phyloP scores from a whole-genome alignment of 208 protist species.

The Wallacemonas sp. region DNA sequence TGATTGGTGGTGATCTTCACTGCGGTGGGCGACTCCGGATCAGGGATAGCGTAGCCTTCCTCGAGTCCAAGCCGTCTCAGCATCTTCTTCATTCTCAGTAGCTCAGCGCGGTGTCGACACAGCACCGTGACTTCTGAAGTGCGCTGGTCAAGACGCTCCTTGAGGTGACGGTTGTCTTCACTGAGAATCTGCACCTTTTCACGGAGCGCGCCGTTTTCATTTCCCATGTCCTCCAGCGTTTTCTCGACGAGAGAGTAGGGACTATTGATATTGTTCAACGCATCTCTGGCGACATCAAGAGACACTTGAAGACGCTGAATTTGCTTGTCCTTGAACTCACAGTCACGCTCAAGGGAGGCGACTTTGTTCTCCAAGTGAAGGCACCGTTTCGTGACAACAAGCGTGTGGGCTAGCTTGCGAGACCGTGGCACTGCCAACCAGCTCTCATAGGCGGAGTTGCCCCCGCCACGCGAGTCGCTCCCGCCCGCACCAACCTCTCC shows the following conservation, averaged over 20 bases:
- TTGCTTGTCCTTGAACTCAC: slow-evolving; percentile 71
- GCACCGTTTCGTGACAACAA: slow-evolving; percentile 86
- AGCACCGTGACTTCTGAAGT: slow-evolving; percentile 60
- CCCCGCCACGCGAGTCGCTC: too few species aligned
- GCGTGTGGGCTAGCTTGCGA: slow-evolving; percentile 71
- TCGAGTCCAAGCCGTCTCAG: slow-evolving; percentile 62
- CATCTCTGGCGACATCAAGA: slow-evolving; percentile 69
- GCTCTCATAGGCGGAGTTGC: slow-evolving; percentile 41
- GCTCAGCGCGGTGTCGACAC: slow-evolving; percentile 69
- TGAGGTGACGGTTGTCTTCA: slow-evolving; percentile 58
- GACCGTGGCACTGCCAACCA: slow-evolving; percentile 74
- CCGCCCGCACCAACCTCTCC: too few species aligned
- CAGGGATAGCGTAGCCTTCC: slow-evolving; percentile 34
- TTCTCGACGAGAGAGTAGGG: slow-evolving; percentile 82
- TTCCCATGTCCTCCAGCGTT: slow-evolving; percentile 54
- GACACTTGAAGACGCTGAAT: slow-evolving; percentile 71
- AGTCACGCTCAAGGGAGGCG: slow-evolving; percentile 54
- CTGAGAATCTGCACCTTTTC: slow-evolving; percentile 40
- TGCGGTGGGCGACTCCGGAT: not conserved
- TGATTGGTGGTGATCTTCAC: not conserved
- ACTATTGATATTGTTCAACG: slow-evolving; percentile 85
- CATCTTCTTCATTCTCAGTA: slow-evolving; percentile 74
- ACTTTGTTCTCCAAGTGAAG: slow-evolving; percentile 85
- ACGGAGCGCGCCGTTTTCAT: slow-evolving; percentile 57
- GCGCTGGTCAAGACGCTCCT: slow-evolving; percentile 47